These are phyloP conservation scores for Fraxinus latifolia DNA, from an alignment of 305 asterid species.

Conservation along the genomic window DNA sequence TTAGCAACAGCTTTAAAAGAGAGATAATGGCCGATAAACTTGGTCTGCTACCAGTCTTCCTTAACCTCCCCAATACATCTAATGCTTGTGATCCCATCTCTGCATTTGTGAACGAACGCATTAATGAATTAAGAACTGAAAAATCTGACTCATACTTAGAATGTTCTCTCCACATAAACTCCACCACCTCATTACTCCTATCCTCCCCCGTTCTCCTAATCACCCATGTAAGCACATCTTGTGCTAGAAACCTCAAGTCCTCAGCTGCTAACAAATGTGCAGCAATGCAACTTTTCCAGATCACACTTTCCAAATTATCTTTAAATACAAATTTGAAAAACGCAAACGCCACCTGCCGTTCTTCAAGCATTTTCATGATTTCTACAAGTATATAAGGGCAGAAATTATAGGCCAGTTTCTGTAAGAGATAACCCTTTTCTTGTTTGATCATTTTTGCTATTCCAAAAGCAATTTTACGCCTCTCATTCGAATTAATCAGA, in stretches of 20 bases:
- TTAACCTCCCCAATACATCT: slow-evolving; percentile 63
- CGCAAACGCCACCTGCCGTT: slow-evolving; percentile 54
- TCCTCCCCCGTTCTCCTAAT: slow-evolving; percentile 55
- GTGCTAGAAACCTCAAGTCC: slow-evolving; percentile 57
- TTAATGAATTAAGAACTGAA: slow-evolving; percentile 66
- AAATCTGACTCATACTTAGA: slow-evolving; percentile 40
- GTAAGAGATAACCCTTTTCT: slow-evolving; percentile 38
- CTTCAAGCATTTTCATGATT: slow-evolving; percentile 54
- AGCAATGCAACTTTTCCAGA: slow-evolving; percentile 49
- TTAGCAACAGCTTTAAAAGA: slow-evolving; percentile 57
- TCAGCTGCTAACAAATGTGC: slow-evolving; percentile 54
- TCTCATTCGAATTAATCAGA: slow-evolving; percentile 62
- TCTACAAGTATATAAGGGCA: slow-evolving; percentile 53
- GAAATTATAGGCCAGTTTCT: slow-evolving; percentile 46
- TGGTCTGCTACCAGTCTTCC: slow-evolving; percentile 61
- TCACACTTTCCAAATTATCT: slow-evolving; percentile 46
- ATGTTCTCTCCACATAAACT: slow-evolving; percentile 54
- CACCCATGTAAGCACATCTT: slow-evolving; percentile 71
- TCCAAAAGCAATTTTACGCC: slow-evolving; percentile 62
- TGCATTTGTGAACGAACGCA: slow-evolving; percentile 73
- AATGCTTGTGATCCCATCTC: slow-evolving; percentile 60
- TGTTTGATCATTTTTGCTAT: slow-evolving; percentile 56
- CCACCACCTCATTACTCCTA: slow-evolving; percentile 57
- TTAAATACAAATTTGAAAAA: slow-evolving; percentile 63
- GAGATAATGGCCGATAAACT: slow-evolving; percentile 58